Evolutionary conservation across 1,139 yeast species (phyloP), one percentile per base, ranked within the genome.

Genomic region (Sugiyamaella xylanicola): DNA sequence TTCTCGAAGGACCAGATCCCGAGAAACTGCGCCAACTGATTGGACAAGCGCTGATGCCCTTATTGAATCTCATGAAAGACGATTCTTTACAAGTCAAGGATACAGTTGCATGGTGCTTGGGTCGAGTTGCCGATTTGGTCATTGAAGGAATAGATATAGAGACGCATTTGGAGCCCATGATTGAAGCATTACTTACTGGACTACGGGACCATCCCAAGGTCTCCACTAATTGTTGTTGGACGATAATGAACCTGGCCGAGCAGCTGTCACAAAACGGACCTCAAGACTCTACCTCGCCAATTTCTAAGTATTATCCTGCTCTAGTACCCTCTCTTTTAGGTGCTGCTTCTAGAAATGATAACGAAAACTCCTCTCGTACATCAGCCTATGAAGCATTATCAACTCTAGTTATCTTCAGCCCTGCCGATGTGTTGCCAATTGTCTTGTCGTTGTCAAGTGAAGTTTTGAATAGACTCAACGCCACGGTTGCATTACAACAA

Each of bases 21-120:
- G 84, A 80, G 2, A 86, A 86, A 67, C 78, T 90, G 65, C 82
- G 81, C 55, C 73, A 72, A 11, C 78, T 91, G 55, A 86, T 93
- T 58, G 82, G 81, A 37, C 92, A 88, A 74, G 97, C 98, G 1
- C 77, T 93, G 59, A 82, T 81, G 35, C 90, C 97, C 20, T 85
- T 93, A 58, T 77, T 92, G 55, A 70, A 72, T 19, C 79, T 92
- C 68, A 90, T 92, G 74, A 76, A 74, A 46, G 98, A 93, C 72
- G 79, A 82, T 22, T 76, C 81, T 36, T 76, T 90, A 61, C 97
- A 90, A 70, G 99, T 93, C 16, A 87, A 90, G 72, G 99, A 93
- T 69, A 92, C 99, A 0, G 97, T 92, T 46, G 96, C 98, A 7
- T 93, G 99, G 99, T 93, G 98, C 74, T 79, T 93, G 59, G 99